Evolutionary conservation across 2,329 filamentous ascomycete genomes (phyloP), one percentile per base, ranked within the genome.

Genomic region (Cladosporium sp.): DNA sequence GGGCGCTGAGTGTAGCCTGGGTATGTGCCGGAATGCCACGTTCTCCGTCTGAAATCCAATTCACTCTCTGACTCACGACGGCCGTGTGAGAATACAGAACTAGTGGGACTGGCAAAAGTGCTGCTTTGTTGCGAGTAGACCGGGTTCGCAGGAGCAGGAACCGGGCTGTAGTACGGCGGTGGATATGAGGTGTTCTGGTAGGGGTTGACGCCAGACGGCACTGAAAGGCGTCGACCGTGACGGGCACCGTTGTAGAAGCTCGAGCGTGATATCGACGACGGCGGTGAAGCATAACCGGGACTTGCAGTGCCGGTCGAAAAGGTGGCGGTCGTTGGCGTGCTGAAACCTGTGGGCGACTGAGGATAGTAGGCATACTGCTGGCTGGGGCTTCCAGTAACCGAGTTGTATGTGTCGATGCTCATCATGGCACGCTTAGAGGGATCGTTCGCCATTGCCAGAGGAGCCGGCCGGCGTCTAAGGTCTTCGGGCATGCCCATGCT

Each of bases 21-120:
- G 54, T 77, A 75, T 9, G 83, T 86, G 56, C 89, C 87, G 0
- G 89, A 88, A 69, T 96, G 91, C 91, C 91, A 96, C 2, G 91
- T 96, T 49, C 90, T 81, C 56, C 91, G 78, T 58, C 90, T 83
- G 80, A 84, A 88, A 52, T 88, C 86, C 40, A 89, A 84, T 57
- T 95, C 89, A 1, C 80, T 73, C 16, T 77, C 74, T 48, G 87
- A 86, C 38, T 90, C 86, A 40, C 85, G 77, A 31, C 85, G 75
- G 4, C 80, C 78, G 70, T 82, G 85, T 7, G 77, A 75, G 33
- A 84, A 81, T 0, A 79, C 77, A 0, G 84, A 82, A 40, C 74
- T 78, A 1, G 83, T 86, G 4, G 89, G 89, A 77, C 72, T 88
- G 58, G 70, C 83, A 56, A 85, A 76, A 46, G 82, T 79, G 59